Evolutionary conservation across 2,329 filamentous ascomycete species (phyloP), one percentile per base, ranked within the genome.

Genomic region (Trichoderma sp.): DNA sequence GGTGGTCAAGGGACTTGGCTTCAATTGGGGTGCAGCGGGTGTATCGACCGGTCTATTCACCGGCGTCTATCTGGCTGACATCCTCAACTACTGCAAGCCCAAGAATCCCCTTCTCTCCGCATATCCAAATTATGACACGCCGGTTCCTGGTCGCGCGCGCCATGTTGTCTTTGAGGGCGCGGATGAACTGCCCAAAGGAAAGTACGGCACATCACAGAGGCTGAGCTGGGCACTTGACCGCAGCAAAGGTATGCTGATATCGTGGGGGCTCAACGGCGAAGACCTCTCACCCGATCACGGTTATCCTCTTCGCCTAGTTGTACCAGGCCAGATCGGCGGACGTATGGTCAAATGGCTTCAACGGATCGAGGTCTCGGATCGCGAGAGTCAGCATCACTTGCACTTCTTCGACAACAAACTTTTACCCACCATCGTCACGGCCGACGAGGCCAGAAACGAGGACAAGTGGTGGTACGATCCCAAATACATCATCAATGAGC

Each of bases 341-440:
- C 85, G 93, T 68, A 96, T 92, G 74, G 93, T 97, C 39, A 97
- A 97, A 77, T 97, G 93, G 93, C 75, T 97, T 66, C 94, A 89
- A 79, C 88, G 83, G 69, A 84, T 97, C 67, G 90, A 93, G 50
- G 76, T 97, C 58, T 94, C 92, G 0, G 85, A 88, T 10, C 81
- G 83, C 26, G 92, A 93, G 0, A 96, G 92, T 73, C 89, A 94
- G 68, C 97, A 96, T 73, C 96, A 92, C 92, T 97, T 97, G 72
- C 93, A 97, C 75, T 76, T 92, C 68, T 93, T 95, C 76, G 93
- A 97, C 75, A 97, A 97, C 74, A 83, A 92, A 66, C 92, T 97
- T 1, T 78, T 97, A 45, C 93, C 93, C 69, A 96, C 92, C 0
- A 93, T 88, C 84, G 83, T 97, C 17, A 89, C 88, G 12, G 92